Conservation (phyloP, 129 eudicot species). For the Pseudognaphalium luteoalbum region DNA sequence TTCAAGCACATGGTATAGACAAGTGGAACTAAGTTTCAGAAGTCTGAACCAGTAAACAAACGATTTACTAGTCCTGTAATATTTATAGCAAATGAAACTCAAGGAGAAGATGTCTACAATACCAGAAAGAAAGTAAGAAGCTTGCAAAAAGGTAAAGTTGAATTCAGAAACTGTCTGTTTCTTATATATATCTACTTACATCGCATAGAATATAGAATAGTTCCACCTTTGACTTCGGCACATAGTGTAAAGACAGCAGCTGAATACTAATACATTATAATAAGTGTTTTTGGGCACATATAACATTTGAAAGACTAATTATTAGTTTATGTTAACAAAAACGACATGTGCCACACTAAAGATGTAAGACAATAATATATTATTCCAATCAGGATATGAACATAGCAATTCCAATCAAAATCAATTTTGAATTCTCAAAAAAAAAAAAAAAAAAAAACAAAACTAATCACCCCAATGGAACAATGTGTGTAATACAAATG, state of each 20-base stretch:
- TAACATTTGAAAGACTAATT: not conserved
- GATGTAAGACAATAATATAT: not conserved
- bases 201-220: not conserved
- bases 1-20: too few species aligned
- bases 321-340: not conserved
- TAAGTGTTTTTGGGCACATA: not conserved
- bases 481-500: not conserved
- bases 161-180: too few species aligned
- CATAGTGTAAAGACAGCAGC: not conserved
- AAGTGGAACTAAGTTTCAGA: too few species aligned
- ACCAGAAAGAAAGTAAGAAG: too few species aligned
- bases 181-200: not conserved
- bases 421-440: not conserved
- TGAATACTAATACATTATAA: not conserved
- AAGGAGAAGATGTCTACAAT: too few species aligned
- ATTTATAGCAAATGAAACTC: too few species aligned
- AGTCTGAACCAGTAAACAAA: too few species aligned
- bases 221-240: not conserved
- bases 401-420: not conserved
- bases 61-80: too few species aligned
- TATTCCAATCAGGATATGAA: not conserved
- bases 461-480: not conserved
- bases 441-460: not conserved
- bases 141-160: too few species aligned
- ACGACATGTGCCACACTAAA: slow-evolving; percentile 2